phyloP scores from a whole-genome alignment of 2,329 filamentous ascomycete species.

The Pseudocercospora cruenta region DNA sequence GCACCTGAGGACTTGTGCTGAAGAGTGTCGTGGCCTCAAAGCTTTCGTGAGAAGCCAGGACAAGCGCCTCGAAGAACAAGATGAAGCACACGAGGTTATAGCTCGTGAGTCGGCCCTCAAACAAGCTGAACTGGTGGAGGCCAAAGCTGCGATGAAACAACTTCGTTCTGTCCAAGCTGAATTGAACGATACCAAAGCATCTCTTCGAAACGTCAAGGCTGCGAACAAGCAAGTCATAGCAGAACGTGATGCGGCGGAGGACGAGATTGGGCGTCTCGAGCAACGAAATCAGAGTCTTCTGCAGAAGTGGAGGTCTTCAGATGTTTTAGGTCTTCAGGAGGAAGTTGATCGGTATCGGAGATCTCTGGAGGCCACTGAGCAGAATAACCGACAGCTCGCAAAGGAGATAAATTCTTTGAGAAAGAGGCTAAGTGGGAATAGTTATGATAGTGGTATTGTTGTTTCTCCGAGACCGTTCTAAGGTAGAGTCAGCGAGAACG shows the following conservation, averaged over 20 bases:
- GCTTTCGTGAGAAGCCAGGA: conserved; percentile 5
- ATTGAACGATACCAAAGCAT: background rate
- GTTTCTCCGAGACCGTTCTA: background rate
- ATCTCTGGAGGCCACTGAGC: background rate
- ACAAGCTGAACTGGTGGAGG: background rate
- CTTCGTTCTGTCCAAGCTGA: background rate
- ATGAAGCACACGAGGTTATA: background rate
- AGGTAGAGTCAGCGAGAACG: too few relatives aligned
- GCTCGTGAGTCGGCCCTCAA: background rate
- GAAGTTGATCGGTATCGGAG: background rate
- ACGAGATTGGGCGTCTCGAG: background rate
- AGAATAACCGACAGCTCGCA: background rate
- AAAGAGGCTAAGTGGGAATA: background rate
- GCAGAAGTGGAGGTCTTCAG: background rate
- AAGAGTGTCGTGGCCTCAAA: background rate
- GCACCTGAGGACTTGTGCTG: background rate
- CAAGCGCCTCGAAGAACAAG: background rate
- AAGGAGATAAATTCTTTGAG: background rate
- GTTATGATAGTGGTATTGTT: background rate
- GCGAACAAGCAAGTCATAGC: background rate
- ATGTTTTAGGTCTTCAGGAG: background rate
- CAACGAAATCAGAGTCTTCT: background rate
- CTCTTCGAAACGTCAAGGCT: background rate
- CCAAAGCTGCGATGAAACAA: background rate
- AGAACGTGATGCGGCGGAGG: conserved; percentile 1